Evolutionary conservation across 2,329 filamentous ascomycete species (phyloP), one percentile per base, ranked within the genome.

Genomic region (Trichoderma sp.): DNA sequence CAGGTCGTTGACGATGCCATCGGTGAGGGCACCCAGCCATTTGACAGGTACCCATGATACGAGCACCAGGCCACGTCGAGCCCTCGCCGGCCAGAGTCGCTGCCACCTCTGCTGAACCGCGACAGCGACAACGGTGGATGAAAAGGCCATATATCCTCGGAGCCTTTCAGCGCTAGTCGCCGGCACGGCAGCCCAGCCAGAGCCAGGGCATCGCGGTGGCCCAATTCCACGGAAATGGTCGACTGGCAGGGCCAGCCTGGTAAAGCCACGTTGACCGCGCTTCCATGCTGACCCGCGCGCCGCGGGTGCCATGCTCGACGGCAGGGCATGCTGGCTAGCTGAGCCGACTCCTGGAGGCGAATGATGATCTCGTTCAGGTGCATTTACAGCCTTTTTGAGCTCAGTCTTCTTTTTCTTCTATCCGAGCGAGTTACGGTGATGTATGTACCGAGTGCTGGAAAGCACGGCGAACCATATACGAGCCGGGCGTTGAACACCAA

Each of bases 201-300:
- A 63, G 50, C 50, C 59, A 63, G 59, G 59, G 59, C 59, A 39
- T 39, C 34, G 34, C 34, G 34, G 41, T 41, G 28, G 12, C 26
- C 34, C 59, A 63, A 63, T 63, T 55, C 59, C 59, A 45, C 41
- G 50, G 59, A 63, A 63, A 55, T 63, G 59, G 59, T 54, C 41
- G 39, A 39, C 30, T 55, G 59, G 43, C 59, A 63, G 55, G 59
- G 59, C 43, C 39, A 54, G n/a, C 59, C 59, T 19, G 48, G 59
- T 28, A 55, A 43, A 55, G 59, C 59, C 59, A 63, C 59, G 50
- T 63, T 63, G 48, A 50, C 59, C 59, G 39, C 43, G 59, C 59
- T 54, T 63, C 59, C 14, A 47, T 39, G 50, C 50, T 63, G 59
- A 54, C 43, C 58, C 57, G 57, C 50, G 57, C 57, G 43, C 57